A percentile compares a stretch with the other conserved stretches of the same genome.
Conservation (phyloP, 2,329 filamentous ascomycete genomes). For the Nothophoma quercina region DNA sequence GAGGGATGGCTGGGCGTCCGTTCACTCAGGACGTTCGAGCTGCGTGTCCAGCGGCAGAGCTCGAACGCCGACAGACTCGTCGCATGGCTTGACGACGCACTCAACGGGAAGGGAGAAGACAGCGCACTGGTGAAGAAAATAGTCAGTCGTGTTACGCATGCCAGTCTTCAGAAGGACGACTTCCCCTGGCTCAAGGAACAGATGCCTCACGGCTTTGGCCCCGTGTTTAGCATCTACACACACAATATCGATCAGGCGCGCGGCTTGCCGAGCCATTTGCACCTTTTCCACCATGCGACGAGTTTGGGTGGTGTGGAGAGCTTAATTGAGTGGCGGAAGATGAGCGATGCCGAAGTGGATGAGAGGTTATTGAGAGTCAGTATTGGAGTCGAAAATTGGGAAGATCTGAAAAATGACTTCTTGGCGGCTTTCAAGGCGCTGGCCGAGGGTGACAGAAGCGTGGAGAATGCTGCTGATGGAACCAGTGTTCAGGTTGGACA, state of each 20-base stretch:
- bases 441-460: constrained; percentile 5
- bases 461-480: not conserved
- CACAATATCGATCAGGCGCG: constrained; percentile 68
- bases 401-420: constrained; percentile 83
- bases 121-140: constrained; percentile 58
- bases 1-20: constrained; percentile 93
- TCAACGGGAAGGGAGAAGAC: constrained; percentile 49
- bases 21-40: constrained; percentile 82
- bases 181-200: constrained; percentile 76
- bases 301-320: constrained; percentile 94
- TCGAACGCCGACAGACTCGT: constrained; percentile 74
- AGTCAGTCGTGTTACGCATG: constrained; percentile 73
- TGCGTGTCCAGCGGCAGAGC: constrained; percentile 81
- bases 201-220: constrained; percentile 90
- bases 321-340: constrained; percentile 93
- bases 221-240: constrained; percentile 82
- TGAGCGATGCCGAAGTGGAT: constrained; percentile 81
- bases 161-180: constrained; percentile 76
- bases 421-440: constrained; percentile 37
- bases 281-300: constrained; percentile 92
- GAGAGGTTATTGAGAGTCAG: constrained; percentile 79
- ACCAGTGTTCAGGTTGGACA: constrained; percentile 33
- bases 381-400: constrained; percentile 84
- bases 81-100: constrained; percentile 68
- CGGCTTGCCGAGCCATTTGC: constrained; percentile 76